Conservation (phyloP, 495 filamentous ascomycete genomes). For the Xylaria flabelliformis region DNA sequence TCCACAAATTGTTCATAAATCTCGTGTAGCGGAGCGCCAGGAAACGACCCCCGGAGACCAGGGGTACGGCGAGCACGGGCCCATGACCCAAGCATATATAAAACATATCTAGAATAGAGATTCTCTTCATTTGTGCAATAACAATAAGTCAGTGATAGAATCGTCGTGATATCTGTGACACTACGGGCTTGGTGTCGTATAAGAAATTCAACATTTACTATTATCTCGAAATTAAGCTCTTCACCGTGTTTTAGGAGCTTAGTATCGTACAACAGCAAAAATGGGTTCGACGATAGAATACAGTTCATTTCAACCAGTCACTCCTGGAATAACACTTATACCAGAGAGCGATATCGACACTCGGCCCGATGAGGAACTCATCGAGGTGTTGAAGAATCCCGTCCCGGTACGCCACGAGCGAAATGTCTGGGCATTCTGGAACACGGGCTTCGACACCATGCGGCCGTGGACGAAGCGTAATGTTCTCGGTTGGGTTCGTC, state of each 20-base stretch:
- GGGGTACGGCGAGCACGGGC: no score
- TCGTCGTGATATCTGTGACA: no score
- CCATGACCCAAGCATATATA: no score
- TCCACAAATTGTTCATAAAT: no score
- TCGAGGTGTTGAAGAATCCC: constrained; percentile 1
- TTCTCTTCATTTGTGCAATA: no score
- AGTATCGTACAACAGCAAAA: background rate
- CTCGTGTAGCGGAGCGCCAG: no score
- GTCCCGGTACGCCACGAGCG: constrained; percentile 31
- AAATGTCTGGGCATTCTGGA: constrained; percentile 49
- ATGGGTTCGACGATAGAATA: background rate
- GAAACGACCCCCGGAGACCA: no score
- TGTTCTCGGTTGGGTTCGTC: constrained; percentile 33
- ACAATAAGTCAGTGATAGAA: no score
- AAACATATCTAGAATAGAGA: no score
- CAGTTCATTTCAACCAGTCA: constrained; percentile 1
- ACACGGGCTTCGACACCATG: constrained; percentile 35
- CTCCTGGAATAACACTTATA: constrained; percentile 16
- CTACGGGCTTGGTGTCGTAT: background rate
- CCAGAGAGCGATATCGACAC: constrained; percentile 5
- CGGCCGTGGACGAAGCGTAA: constrained; percentile 39
- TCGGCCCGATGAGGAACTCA: constrained; percentile 23
- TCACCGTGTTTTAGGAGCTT: background rate
- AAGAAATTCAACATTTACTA: background rate
- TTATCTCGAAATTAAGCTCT: background rate